A percentile compares a stretch with the other conserved stretches of the same genome.
Conservation (phyloP, 139 green algal genomes). For the Asterochloris erici region DNA sequence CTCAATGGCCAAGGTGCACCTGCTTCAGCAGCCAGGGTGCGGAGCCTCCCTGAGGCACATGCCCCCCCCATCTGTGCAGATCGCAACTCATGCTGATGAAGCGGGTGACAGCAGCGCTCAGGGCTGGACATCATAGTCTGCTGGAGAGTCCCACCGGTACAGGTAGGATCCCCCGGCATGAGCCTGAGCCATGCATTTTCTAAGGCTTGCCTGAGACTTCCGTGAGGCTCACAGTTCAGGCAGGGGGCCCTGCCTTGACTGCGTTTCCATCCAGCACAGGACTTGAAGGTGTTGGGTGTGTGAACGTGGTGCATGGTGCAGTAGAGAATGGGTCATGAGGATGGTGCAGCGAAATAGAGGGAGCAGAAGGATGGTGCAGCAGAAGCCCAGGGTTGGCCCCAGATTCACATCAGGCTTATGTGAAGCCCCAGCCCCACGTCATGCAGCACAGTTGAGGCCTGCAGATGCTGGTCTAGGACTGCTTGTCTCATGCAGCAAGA, state of each 20-base stretch:
- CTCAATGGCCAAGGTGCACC: too few species aligned
- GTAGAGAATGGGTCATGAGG: not conserved
- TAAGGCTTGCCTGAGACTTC: too few species aligned
- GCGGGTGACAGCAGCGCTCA: conserved; percentile 2
- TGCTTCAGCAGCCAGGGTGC: too few species aligned
- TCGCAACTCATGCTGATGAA: conserved; percentile 18
- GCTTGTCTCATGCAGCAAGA: not conserved
- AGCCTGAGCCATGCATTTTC: not conserved
- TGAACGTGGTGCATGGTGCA: not conserved
- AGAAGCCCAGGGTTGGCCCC: too few species aligned
- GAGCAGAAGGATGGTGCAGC: too few species aligned
- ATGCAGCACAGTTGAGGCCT: not conserved
- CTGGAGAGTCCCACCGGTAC: conserved; percentile 16
- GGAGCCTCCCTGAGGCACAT: too few species aligned
- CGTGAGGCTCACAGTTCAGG: not conserved
- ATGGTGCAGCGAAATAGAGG: too few species aligned
- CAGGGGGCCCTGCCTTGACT: not conserved
- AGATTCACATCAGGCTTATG: too few species aligned
- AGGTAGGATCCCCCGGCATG: not conserved
- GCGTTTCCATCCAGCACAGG: not conserved
- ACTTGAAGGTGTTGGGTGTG: not conserved
- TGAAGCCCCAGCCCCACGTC: too few species aligned
- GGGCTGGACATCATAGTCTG: conserved; percentile 3
- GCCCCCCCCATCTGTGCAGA: not conserved
- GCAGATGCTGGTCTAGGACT: not conserved